A percentile compares a stretch with the other conserved stretches of the same genome.
Evolutionary conservation across 2,329 filamentous ascomycete species (phyloP).

Genomic region (Monosporascus ibericus): DNA sequence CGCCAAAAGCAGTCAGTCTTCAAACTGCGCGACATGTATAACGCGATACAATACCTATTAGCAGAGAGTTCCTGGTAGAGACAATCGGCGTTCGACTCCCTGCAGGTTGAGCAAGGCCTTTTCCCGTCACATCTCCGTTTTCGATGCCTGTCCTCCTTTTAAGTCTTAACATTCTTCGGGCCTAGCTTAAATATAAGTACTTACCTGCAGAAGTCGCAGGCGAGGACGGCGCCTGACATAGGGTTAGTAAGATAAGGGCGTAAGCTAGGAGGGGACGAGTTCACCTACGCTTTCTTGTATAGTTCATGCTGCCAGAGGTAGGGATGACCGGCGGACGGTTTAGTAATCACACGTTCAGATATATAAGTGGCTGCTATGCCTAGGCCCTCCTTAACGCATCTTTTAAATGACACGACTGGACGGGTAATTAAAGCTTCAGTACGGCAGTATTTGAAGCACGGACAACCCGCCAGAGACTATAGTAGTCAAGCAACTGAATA

Average conservation of each 20-base stretch:
- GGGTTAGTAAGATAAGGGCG: slow-evolving; percentile 10
- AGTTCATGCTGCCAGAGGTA: slow-evolving; percentile 24
- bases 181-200: background rate
- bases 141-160: slow-evolving; percentile 22
- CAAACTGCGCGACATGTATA: background rate
- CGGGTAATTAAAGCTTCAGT: too few species aligned
- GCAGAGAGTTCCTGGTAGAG: slow-evolving; percentile 32
- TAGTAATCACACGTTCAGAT: background rate
- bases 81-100: slow-evolving; percentile 32
- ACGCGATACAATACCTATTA: slow-evolving; percentile 20
- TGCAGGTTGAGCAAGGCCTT: slow-evolving; percentile 32
- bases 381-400: too few species aligned
- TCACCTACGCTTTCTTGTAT: slow-evolving; percentile 29
- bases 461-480: too few species aligned
- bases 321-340: background rate
- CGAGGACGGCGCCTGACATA: slow-evolving; percentile 29
- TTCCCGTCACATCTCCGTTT: slow-evolving; percentile 34
- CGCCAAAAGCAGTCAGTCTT: slow-evolving; percentile 3
- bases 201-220: slow-evolving; percentile 34
- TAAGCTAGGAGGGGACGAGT: slow-evolving; percentile 1
- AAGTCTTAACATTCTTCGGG: slow-evolving; percentile 2
- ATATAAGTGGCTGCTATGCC: too few species aligned
- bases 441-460: too few species aligned
- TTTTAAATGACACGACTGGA: too few species aligned
- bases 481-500: too few species aligned